Base-by-base conservation (phyloP, 768 basidiomycete genomes). In the Mycena pura region DNA sequence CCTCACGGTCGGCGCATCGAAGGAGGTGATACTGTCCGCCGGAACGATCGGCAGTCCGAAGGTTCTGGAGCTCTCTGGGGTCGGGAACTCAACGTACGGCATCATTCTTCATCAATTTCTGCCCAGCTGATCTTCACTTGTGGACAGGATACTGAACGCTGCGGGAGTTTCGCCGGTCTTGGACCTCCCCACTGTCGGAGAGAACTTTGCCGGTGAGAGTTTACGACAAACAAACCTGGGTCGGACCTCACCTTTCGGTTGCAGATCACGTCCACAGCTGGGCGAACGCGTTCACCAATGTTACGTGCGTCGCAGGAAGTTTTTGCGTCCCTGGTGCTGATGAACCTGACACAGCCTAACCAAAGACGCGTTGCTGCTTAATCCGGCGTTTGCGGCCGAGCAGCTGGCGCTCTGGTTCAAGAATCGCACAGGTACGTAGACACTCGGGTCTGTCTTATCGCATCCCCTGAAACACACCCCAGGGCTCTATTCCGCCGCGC, bases 111-210 rank as follows among this genome's bases (percentile, higher is more conserved):
- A n/a, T n/a, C n/a, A n/a, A n/a, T 43, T 25, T 19, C 14, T 7
- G 10, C 10, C 8, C n/a, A 5, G 27, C 6, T 13, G 2, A 15
- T 9, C 8, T 10, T 15, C 19, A 10, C 14, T 65, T 46, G 13
- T 29, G 39, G 15, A 10, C 24, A 77, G 75, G 24, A 77, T 85
- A n/a, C 70, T 86, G 31, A 60, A 74, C 19, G 69, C 72, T 2
- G 81, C 80, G 5, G 82, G 81, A 8, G 77, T 86, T 24, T 62
- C 70, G 2, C 72, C 78, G 5, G 71, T 77, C 6, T 57, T 81
- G 49, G 76, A 79, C 22, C 70, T 84, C 3, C 82, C 84, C 5
- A 83, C 81, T 32, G 82, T 86, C 17, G 85, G 85, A 2, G 74
- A 76, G 48, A 77, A 77, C 38, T 63, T 77, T n/a, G 70, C 72